These are phyloP conservation scores for Coemansia sp. DNA, from an alignment of 192 early-diverging fungal genomes.

Conservation along the genomic window DNA sequence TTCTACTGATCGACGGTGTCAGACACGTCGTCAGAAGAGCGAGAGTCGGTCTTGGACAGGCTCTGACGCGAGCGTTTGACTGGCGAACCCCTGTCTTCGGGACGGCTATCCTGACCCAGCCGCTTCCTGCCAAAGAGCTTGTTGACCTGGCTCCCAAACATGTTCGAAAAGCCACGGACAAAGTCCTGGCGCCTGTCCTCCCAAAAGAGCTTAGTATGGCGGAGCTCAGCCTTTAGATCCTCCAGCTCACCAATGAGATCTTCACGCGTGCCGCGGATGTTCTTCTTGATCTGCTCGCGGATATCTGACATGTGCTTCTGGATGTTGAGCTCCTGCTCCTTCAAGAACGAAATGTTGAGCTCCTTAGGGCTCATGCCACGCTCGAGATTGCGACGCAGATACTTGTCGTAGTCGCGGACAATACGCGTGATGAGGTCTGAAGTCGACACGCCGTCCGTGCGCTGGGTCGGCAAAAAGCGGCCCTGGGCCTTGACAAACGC, in stretches of 20 bases:
- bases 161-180: constrained; percentile 67
- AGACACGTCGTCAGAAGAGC: constrained; percentile 8
- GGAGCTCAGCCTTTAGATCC: constrained; percentile 66
- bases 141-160: constrained; percentile 63
- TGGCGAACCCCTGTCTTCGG: constrained; percentile 7
- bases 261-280: constrained; percentile 65
- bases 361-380: constrained; percentile 81
- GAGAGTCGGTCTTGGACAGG: constrained; percentile 4
- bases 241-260: constrained; percentile 66
- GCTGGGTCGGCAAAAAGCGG: constrained; percentile 63
- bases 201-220: constrained; percentile 68
- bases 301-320: constrained; percentile 77
- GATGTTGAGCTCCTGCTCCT: constrained; percentile 75
- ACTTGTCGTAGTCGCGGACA: constrained; percentile 83
- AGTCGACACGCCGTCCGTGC: constrained; percentile 82
- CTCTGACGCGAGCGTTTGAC: constrained; percentile 36
- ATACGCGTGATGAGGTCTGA: constrained; percentile 85
- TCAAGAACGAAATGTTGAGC: constrained; percentile 79
- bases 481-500: constrained; percentile 79
- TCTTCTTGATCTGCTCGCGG: constrained; percentile 69
- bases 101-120: constrained; percentile 13
- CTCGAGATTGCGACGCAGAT: constrained; percentile 82
- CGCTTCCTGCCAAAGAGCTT: constrained; percentile 52
- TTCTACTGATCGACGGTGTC: constrained; percentile 8
- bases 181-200: constrained; percentile 78